Conservation (phyloP, 192 early-diverging fungal species). For the Backusella macrospora region DNA sequence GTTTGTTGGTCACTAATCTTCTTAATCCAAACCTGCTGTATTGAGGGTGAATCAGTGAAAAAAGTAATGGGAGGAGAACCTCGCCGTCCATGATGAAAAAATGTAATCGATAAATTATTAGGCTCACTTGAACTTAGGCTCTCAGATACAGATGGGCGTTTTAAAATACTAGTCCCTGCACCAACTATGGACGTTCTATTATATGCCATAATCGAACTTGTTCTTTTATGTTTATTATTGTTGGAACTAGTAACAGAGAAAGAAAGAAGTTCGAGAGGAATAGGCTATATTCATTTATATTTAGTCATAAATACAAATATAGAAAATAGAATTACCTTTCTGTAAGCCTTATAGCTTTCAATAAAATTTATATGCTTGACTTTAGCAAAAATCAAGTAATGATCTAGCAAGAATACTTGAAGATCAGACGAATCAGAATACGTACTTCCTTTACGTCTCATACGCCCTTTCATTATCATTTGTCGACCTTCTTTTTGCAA, state of each 20-base stretch:
- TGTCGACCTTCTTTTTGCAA: constrained; percentile 71
- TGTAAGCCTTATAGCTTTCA: constrained; percentile 64
- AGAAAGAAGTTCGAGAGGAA: constrained; percentile 80
- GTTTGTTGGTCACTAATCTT: constrained; percentile 70
- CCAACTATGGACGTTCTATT: constrained; percentile 18
- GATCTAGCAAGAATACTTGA: constrained; percentile 86
- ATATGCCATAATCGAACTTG: constrained; percentile 34
- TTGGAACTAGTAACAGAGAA: constrained; percentile 24
- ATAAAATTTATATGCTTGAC: constrained; percentile 61
- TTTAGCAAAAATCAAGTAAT: constrained; percentile 78
- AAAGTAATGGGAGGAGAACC: constrained; percentile 65
- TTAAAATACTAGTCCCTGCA: neutral
- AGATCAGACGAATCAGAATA: constrained; percentile 66
- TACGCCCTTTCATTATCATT: constrained; percentile 78
- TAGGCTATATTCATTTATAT: constrained; percentile 49
- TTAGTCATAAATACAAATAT: neutral
- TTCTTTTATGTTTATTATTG: constrained; percentile 26
- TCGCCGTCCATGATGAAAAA: constrained; percentile 74
- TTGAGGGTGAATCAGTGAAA: constrained; percentile 69
- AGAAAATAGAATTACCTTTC: constrained; percentile 33
- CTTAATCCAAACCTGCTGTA: constrained; percentile 80
- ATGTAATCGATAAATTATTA: constrained; percentile 65
- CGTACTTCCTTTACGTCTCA: constrained; percentile 70
- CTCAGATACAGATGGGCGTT: constrained; percentile 2
- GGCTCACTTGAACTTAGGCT: constrained; percentile 4